Evolutionary conservation across 1,139 yeast genomes (phyloP), one percentile per base, ranked within the genome.

Genomic region (Blastobotrys elegans): DNA sequence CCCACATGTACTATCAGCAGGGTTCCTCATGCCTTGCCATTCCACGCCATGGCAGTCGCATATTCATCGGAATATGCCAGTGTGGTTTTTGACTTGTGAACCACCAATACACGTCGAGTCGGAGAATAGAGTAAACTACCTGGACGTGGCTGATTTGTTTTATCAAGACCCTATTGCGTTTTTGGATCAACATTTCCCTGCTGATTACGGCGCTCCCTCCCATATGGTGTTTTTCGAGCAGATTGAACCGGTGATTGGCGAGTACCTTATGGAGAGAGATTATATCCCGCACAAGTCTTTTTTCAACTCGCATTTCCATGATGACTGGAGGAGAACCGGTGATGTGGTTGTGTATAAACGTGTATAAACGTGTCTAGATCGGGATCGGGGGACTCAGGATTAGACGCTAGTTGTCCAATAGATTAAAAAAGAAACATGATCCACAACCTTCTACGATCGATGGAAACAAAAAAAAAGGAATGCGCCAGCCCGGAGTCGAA

Each of bases 21-120:
- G 96, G 0, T 84, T 92, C 55, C 64, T 94, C 17, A 87, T 90
- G 62, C 98, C 99, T 0, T 94, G 98, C 59, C 98, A 94, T 64
- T 90, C 97, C 0, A 90, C 97, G 0, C 98, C 98, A 2, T 87
- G 95, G 84, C 96, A 88, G 60, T 79, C 95, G 32, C 81, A 84
- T 59, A 66, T 94, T 38, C 96, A 89, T 59, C 67, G 84, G 21
- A 64, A 69, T 6, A 64, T 78, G 3, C 65, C 68, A 7, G 66
- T 79, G 2, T 86, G 96, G 96, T 83, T 84, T 51, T 70, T 94
- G 35, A 80, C 96, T 0, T 94, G 99, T 63, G 95, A 88, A 53
- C 99, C 98, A 0, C 98, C 98, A 1, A 65, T 87, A 36, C 53
- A 56, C 14, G 24, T 55, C 36, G 36, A 53, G 35, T 53, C 14